Conservation (phyloP, 768 basidiomycete species). For the Mycena alexandri region DNA sequence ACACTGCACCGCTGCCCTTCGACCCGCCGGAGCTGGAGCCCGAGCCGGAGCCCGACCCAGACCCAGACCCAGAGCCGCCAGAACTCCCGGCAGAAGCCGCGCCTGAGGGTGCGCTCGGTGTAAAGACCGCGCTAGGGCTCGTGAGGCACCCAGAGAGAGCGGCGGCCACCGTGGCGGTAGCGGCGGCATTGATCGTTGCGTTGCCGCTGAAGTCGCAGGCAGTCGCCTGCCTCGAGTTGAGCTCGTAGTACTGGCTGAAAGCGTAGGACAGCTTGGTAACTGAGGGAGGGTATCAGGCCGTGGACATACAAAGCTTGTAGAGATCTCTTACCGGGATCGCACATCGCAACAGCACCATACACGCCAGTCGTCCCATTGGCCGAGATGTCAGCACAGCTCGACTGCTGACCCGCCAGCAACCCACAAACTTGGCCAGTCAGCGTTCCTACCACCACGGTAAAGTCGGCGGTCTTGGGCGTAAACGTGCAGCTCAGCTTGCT, state of each 20-base stretch:
- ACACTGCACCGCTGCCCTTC: conserved; percentile 13
- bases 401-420: conserved; percentile 71
- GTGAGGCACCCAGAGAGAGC: conserved; percentile 22
- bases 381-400: conserved; percentile 76
- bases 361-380: conserved; percentile 79
- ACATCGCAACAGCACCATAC: conserved; percentile 82
- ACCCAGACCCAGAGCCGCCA: neutral
- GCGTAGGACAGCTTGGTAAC: conserved; percentile 34
- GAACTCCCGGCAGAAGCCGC: neutral
- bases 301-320: neutral
- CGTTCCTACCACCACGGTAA: conserved; percentile 68
- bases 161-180: neutral
- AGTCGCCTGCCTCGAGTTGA: conserved; percentile 11
- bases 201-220: conserved; percentile 35
- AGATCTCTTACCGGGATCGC: conserved; percentile 76
- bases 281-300: neutral
- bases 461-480: conserved; percentile 71
- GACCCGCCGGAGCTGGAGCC: neutral
- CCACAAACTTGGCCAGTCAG: conserved; percentile 82
- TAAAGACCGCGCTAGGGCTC: conserved; percentile 32
- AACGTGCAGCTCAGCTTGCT: conserved; percentile 80
- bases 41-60: neutral
- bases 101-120: conserved; percentile 20
- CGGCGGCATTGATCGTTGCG: conserved; percentile 22
- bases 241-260: conserved; percentile 36